Evolutionary conservation across 345 rosid genomes (phyloP).

Genomic region (Hibiscus syriacus): DNA sequence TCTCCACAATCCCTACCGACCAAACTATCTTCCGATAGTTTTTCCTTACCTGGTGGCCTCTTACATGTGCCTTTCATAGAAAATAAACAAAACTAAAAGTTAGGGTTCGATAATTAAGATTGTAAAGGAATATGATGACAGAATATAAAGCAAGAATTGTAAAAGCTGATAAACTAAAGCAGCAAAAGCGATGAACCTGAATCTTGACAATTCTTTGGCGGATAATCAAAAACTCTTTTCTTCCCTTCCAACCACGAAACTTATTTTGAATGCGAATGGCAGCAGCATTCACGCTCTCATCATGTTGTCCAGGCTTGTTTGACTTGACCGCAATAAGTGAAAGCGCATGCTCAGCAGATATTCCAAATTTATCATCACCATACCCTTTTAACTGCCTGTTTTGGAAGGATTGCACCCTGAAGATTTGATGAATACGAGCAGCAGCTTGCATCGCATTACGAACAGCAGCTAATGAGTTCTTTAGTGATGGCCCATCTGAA

Average conservation of each 20-base stretch:
- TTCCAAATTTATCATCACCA: slow-evolving; percentile 42
- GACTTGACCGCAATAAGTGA: slow-evolving; percentile 54
- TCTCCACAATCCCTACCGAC: slow-evolving; percentile 92
- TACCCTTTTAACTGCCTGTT: slow-evolving; percentile 62
- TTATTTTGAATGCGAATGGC: slow-evolving; percentile 82
- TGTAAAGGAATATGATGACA: neutral
- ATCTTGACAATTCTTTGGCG: slow-evolving; percentile 74
- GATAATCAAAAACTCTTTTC: slow-evolving; percentile 68
- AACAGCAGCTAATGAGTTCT: slow-evolving; percentile 79
- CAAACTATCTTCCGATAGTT: slow-evolving; percentile 68
- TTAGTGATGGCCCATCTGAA: slow-evolving; percentile 35
- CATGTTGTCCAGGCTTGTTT: slow-evolving; percentile 43
- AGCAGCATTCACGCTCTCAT: slow-evolving; percentile 64
- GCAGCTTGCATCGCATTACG: slow-evolving; percentile 86
- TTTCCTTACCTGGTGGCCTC: slow-evolving; percentile 91
- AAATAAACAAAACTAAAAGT: slow-evolving; percentile 4
- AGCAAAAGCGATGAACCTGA: slow-evolving; percentile 44
- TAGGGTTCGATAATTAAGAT: slow-evolving; percentile 4
- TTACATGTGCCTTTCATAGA: slow-evolving; percentile 68
- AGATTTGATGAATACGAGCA: slow-evolving; percentile 80
- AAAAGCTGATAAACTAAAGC: neutral
- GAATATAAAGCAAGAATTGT: neutral
- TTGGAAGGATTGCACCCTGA: slow-evolving; percentile 88
- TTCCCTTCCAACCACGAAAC: slow-evolving; percentile 81
- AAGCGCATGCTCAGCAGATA: slow-evolving; percentile 66